Conservation (phyloP, 768 basidiomycete genomes). For the Calocybe cyanea region DNA sequence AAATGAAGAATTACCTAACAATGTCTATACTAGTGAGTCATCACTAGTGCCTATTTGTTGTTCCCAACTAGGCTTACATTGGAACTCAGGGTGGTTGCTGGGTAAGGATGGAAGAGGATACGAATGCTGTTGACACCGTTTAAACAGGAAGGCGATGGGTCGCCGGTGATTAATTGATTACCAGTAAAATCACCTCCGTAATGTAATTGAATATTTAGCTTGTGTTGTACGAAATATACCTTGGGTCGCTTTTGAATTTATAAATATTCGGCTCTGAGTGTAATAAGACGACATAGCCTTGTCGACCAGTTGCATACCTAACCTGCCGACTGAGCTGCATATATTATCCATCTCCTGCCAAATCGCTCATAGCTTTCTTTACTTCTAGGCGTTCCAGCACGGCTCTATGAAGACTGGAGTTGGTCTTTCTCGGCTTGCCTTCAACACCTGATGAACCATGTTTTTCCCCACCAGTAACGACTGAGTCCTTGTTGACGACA, state of each 20-base stretch:
- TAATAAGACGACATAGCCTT: no score
- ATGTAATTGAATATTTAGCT: no score
- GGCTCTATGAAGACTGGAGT: constrained; percentile 67
- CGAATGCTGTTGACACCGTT: no score
- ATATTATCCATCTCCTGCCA: constrained; percentile 12
- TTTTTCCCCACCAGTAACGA: constrained; percentile 1
- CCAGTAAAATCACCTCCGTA: no score
- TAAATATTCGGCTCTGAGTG: no score
- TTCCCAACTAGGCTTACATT: background rate
- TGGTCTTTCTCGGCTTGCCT: constrained; percentile 35
- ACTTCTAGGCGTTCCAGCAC: constrained; percentile 76
- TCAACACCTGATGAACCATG: constrained; percentile 6
- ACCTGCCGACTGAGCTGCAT: no score
- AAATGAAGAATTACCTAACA: constrained; percentile 13
- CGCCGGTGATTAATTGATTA: no score
- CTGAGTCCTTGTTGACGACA: constrained; percentile 1
- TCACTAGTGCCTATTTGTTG: background rate
- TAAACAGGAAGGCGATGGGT: no score
- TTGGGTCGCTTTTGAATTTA: no score
- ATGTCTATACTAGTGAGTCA: constrained; percentile 12
- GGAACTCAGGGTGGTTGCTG: constrained; percentile 28
- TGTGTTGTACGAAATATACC: no score
- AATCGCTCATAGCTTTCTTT: constrained; percentile 62
- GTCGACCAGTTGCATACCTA: no score
- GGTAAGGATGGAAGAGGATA: constrained; percentile 24